Evolutionary conservation across 805 yeast species (phyloP), one percentile per base, ranked within the genome.

Genomic region (Sugiyamaella mastotermitis): DNA sequence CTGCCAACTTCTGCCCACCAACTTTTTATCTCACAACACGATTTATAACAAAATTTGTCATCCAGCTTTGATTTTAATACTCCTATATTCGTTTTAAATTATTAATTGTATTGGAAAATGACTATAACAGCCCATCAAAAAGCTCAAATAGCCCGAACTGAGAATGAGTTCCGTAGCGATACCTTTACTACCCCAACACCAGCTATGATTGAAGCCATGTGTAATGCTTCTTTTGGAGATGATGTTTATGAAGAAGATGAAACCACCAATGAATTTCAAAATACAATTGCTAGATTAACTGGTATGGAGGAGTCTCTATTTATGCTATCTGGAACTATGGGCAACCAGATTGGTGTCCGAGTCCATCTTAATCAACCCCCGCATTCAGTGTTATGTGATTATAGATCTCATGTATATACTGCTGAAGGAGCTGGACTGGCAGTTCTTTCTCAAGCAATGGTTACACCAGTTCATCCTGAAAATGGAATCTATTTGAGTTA

Each of bases 401-500:
- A 78, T 60, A 69, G 96, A 45, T 79, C 90, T 9, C 97, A 88
- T 54, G 79, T 88, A 17, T 87, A 71, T 58, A 67, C 77, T 21
- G 78, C 77, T 49, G 97, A 88, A 62, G 95, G 95, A 17, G 95
- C 88, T 24, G 97, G 97, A 2, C 61, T 90, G 36, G 94, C 96
- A 5, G 76, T 84, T 35, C 67, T 88, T 43, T 83, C 94, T 10
- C 94, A 83, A 60, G 94, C 96, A 2, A 83, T 88, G 94, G 94
- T 85, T 3, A 74, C 75, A 5, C 84, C 96, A 1, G 86, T 87
- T 6, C 65, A 60, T 21, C 96, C 97, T 3, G 53, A 71, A 10
- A 87, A 87, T 54, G 94, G 92, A 7, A 50, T 68, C 36, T 76
- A 85, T 55, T 51, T 88, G 55, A 87, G 96, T 3, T 57, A 85